A percentile compares a stretch with the other conserved stretches of the same genome.
Evolutionary conservation across 768 basidiomycete species (phyloP).

Genomic region (Pleurotus platypus): DNA sequence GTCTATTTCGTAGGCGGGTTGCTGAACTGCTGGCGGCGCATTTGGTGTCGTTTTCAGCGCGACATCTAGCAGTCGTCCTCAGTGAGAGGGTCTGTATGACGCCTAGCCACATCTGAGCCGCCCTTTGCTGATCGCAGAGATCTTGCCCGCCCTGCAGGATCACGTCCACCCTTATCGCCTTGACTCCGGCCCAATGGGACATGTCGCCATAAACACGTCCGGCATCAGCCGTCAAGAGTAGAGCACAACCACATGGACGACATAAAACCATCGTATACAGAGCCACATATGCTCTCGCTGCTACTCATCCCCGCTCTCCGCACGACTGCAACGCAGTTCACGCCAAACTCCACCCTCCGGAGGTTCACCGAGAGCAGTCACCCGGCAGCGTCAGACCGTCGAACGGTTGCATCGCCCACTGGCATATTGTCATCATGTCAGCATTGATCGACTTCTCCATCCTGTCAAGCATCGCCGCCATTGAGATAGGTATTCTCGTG

Average conservation of each 20-base stretch:
- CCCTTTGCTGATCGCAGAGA: no score
- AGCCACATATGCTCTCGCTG: not conserved
- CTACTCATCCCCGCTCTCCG: not conserved
- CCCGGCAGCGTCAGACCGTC: no score
- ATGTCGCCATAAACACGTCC: not conserved
- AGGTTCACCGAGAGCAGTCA: not conserved
- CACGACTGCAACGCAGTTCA: not conserved
- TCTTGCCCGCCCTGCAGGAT: not conserved
- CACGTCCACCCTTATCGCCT: not conserved
- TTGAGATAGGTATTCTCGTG: slow-evolving; percentile 1
- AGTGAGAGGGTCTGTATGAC: no score
- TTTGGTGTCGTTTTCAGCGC: no score
- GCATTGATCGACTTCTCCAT: not conserved
- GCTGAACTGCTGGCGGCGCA: no score
- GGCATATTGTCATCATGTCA: no score
- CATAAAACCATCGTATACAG: not conserved
- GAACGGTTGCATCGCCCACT: no score
- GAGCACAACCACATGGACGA: not conserved
- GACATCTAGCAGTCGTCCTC: no score
- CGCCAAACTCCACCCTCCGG: not conserved
- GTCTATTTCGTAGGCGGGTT: no score
- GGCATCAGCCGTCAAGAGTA: not conserved
- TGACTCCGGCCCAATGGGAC: not conserved
- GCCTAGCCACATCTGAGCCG: no score
- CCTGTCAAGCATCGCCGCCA: slow-evolving; percentile 1